Evolutionary conservation across 2,329 filamentous ascomycete genomes (phyloP).

Genomic region (Cladosporium sp.): DNA sequence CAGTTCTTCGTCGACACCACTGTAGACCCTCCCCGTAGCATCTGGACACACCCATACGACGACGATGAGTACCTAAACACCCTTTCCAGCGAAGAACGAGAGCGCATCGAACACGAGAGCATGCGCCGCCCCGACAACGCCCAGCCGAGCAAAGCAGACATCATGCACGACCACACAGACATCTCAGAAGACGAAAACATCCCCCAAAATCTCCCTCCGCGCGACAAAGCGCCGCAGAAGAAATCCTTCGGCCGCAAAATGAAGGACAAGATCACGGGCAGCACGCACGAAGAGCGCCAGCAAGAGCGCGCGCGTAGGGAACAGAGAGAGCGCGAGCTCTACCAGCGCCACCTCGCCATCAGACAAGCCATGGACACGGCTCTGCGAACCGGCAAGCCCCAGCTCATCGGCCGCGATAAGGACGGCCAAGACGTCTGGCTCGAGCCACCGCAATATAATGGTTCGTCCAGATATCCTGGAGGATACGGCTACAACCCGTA

Average conservation of each 20-base stretch:
- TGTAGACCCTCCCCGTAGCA: constrained; percentile 55
- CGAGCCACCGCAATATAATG: constrained; percentile 51
- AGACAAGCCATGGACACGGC: constrained; percentile 54
- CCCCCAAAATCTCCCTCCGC: constrained; percentile 28
- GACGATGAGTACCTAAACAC: constrained; percentile 55
- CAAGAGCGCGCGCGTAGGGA: constrained; percentile 48
- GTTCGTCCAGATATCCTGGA: constrained; percentile 23
- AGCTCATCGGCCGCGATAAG: constrained; percentile 55
- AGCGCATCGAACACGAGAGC: constrained; percentile 45
- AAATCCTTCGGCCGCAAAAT: constrained; percentile 54
- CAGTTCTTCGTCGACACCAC: constrained; percentile 65
- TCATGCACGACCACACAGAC: constrained; percentile 49
- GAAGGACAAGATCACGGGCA: constrained; percentile 60
- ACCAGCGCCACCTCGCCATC: constrained; percentile 53
- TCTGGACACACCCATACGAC: constrained; percentile 64
- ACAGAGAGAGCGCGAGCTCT: constrained; percentile 53
- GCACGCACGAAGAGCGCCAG: constrained; percentile 57
- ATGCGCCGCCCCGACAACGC: constrained; percentile 34
- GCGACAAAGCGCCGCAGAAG: constrained; percentile 19
- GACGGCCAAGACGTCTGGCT: constrained; percentile 60
- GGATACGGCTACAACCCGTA: constrained; percentile 33
- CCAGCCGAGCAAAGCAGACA: constrained; percentile 39
- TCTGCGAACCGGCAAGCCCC: constrained; percentile 56
- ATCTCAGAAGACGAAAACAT: constrained; percentile 44
- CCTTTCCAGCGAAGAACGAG: constrained; percentile 51